phyloP scores from a whole-genome alignment of 2,329 filamentous ascomycete genomes.

The Hypoxylon sp. region DNA sequence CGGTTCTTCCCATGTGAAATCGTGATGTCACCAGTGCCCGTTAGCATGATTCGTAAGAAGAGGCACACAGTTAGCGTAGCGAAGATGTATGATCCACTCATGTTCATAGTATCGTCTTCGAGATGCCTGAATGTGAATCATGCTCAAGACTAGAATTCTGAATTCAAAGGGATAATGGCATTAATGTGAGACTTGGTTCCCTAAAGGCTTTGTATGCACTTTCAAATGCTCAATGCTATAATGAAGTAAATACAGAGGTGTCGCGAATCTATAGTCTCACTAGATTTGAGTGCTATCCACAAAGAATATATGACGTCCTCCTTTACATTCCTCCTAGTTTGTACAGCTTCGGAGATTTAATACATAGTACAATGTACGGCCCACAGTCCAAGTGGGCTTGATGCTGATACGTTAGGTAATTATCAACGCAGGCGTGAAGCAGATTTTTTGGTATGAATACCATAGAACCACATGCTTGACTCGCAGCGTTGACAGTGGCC shows the following conservation, averaged over 20 bases:
- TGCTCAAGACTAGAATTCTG: not conserved
- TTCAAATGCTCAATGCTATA: not conserved
- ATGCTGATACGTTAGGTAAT: not conserved
- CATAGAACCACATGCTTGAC: slow-evolving; percentile 1
- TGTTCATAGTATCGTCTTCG: not conserved
- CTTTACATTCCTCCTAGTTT: not conserved
- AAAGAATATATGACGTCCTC: slow-evolving; percentile 4
- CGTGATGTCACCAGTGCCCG: slow-evolving; percentile 5
- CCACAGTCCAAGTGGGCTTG: slow-evolving; percentile 21
- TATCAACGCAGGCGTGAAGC: not conserved
- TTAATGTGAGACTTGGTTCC: not conserved
- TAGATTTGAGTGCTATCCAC: slow-evolving; percentile 1
- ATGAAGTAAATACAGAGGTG: not conserved
- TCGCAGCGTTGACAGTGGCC: not conserved
- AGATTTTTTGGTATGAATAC: not conserved
- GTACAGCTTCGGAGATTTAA: not conserved
- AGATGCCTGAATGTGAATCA: not conserved
- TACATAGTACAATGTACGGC: slow-evolving; percentile 10
- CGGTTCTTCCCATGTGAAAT: not conserved
- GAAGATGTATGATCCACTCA: slow-evolving; percentile 1
- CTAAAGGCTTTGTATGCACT: no score
- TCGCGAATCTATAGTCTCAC: not conserved
- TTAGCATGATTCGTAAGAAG: slow-evolving; percentile 8
- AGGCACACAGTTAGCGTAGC: not conserved
- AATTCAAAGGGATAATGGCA: not conserved